Evolutionary conservation across 2,329 filamentous ascomycete species (phyloP).

Genomic region (Akanthomyces lecanii): DNA sequence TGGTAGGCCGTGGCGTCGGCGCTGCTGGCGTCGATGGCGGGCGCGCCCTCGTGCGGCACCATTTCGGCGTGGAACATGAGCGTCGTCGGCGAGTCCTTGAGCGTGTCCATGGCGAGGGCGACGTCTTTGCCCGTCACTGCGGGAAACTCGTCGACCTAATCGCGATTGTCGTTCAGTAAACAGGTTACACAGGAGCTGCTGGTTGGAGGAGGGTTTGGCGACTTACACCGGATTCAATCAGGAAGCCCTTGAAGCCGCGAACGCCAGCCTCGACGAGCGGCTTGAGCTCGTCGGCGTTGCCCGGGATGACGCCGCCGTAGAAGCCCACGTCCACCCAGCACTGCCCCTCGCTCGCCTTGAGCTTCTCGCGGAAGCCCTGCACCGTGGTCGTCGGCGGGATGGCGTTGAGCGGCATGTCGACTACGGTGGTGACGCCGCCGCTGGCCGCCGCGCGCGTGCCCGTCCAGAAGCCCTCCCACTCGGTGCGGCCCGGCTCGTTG

Average conservation of each 20-base stretch:
- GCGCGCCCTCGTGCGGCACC: constrained; percentile 80
- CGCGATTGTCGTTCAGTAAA: too few relatives aligned
- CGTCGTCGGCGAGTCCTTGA: constrained; percentile 78
- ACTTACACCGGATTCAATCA: constrained; percentile 92
- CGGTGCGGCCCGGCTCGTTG: constrained; percentile 92
- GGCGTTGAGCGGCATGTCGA: constrained; percentile 97
- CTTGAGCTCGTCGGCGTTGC: constrained; percentile 75
- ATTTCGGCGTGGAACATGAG: constrained; percentile 99
- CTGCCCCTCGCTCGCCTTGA: constrained; percentile 76
- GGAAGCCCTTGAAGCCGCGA: constrained; percentile 92
- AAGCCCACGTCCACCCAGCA: constrained; percentile 99
- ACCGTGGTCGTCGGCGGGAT: constrained; percentile 95
- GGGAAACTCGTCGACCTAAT: constrained; percentile 88
- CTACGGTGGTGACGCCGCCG: constrained; percentile 90
- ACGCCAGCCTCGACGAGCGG: constrained; percentile 81
- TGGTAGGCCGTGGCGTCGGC: constrained; percentile 74
- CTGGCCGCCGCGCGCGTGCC: constrained; percentile 91
- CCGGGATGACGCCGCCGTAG: constrained; percentile 90
- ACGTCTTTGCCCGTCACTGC: constrained; percentile 81
- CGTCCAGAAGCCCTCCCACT: constrained; percentile 98
- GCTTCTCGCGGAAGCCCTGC: constrained; percentile 74
- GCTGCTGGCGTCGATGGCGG: constrained; percentile 70
- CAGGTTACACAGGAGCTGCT: too few relatives aligned
- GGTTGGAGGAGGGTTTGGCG: not conserved
- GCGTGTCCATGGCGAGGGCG: constrained; percentile 69